phyloP scores from a whole-genome alignment of 208 protist genomes.

The Novymonas esmeraldas region DNA sequence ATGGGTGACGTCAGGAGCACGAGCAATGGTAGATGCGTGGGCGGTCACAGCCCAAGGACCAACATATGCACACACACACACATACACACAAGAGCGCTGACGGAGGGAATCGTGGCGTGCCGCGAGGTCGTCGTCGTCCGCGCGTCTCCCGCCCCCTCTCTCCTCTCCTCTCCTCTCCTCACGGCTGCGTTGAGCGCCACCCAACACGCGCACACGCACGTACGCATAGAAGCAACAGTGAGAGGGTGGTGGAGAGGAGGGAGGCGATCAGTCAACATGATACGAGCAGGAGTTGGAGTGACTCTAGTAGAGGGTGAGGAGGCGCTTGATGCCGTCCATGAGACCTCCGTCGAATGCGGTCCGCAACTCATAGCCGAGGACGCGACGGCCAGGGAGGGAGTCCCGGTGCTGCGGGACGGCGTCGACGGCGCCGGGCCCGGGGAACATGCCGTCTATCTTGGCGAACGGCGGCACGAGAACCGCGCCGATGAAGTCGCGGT shows the following conservation, averaged over 20 bases:
- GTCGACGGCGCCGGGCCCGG: not conserved
- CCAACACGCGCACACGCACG: not conserved
- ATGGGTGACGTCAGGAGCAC: too few relatives aligned
- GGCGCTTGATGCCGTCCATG: slow-evolving; percentile 1
- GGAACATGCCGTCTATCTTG: slow-evolving; percentile 15
- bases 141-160: not conserved
- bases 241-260: too few relatives aligned
- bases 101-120: too few relatives aligned
- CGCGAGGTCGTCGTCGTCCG: not conserved
- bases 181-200: not conserved
- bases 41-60: too few relatives aligned
- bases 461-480: slow-evolving; percentile 16
- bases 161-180: not conserved
- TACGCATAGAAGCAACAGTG: not conserved
- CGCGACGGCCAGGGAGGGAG: not conserved
- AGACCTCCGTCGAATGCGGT: slow-evolving; percentile 1
- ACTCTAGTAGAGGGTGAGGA: not conserved
- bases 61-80: too few relatives aligned
- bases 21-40: too few relatives aligned
- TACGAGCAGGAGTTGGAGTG: too few relatives aligned
- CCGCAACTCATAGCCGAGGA: not conserved
- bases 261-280: not conserved
- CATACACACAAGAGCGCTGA: too few relatives aligned
- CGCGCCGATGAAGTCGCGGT: slow-evolving; percentile 14
- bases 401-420: not conserved